Evolutionary conservation across 1,139 yeast species (phyloP), one percentile per base, ranked within the genome.

Genomic region (Candida sanyaensis): DNA sequence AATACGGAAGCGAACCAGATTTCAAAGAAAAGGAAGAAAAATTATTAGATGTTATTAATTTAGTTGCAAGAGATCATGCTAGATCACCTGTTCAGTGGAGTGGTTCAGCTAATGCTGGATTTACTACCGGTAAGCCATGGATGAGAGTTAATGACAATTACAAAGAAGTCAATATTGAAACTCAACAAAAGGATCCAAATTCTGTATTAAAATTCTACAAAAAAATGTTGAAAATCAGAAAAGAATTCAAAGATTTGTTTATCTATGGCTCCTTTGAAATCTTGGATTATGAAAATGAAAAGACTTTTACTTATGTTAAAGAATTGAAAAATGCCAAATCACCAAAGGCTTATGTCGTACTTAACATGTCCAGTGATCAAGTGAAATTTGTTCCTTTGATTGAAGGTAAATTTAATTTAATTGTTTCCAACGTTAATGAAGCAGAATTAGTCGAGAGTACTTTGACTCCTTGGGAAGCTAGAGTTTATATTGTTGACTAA

Each of bases 11-110:
- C 17, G 65, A 66, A 27, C 58, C 68, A 11, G 65, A 60, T 46
- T 57, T 60, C 44, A 53, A 61, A 29, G 65, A 64, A 38, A 62
- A 64, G 50, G 60, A 64, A 50, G 55, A 60, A 37, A 53, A 56
- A 42, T 63, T 69, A 47, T 52, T 75, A 65, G 69, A 70, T 47
- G 58, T 54, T 28, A 61, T 75, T 50, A 64, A 66, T 48, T 56
- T 73, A 45, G 51, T 73, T 17, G 78, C 81, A 10, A 69, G 85
- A 60, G 85, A 81, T 58, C 72, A 82, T 55, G 77, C 84, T 6
- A 71, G 86, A 60, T 71, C 83, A 6, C 86, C 86, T 29, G 78
- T 81, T 53, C 86, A 80, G 58, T 81, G 86, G 86, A 76, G 73
- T 51, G 59, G 59, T 43, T 57, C 70, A 2, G 66, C 59, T 10